These are phyloP conservation scores for Xylariaceae sp. DNA, from an alignment of 2,329 filamentous ascomycete species.

Conservation along the genomic window DNA sequence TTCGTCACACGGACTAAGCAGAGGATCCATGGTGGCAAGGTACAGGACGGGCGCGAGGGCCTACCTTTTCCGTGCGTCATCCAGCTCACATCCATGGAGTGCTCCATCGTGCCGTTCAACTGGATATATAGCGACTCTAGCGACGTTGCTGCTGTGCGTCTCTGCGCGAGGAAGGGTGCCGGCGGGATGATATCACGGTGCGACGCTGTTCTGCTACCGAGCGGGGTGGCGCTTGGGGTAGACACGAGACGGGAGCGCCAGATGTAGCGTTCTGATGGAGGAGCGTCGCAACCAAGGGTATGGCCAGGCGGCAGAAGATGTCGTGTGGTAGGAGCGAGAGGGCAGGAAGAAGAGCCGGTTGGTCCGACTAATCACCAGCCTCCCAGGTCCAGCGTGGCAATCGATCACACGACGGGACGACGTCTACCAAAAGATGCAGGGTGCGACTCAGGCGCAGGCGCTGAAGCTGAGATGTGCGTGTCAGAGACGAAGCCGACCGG, in stretches of 20 bases:
- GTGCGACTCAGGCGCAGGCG: too few relatives aligned
- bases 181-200: neutral
- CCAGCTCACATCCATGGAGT: slow-evolving; percentile 83
- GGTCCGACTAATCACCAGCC: too few relatives aligned
- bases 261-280: too few relatives aligned
- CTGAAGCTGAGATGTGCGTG: too few relatives aligned
- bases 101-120: slow-evolving; percentile 53
- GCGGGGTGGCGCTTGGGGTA: neutral
- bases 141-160: neutral
- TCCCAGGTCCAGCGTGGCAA: too few relatives aligned
- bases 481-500: too few relatives aligned
- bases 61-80: slow-evolving; percentile 77
- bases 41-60: slow-evolving; percentile 3
- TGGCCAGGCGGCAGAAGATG: too few relatives aligned
- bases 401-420: too few relatives aligned
- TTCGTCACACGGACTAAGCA: neutral
- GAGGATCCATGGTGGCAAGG: neutral
- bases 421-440: too few relatives aligned
- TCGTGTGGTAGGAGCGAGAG: too few relatives aligned
- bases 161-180: neutral
- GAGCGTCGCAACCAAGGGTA: too few relatives aligned
- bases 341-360: too few relatives aligned
- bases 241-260: neutral
- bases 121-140: neutral
- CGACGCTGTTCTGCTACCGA: neutral